Conservation (phyloP, 2,329 filamentous ascomycete genomes). For the Paradendryphiella salina region DNA sequence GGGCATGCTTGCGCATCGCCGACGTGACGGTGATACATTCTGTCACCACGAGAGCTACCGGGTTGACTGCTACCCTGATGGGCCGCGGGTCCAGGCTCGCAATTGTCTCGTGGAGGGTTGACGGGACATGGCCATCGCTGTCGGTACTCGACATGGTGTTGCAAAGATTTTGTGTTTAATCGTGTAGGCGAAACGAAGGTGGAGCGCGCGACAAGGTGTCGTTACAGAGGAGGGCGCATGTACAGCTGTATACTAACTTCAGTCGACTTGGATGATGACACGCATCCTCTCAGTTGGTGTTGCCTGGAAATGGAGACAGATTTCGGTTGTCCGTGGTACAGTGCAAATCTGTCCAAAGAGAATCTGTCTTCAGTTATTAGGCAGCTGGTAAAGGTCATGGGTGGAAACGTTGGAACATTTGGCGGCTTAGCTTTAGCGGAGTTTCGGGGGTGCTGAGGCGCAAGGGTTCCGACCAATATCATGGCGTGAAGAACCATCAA, state of each 20-base stretch:
- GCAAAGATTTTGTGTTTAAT: background rate
- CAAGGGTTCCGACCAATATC: conserved; percentile 5
- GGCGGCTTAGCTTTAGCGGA: conserved; percentile 15
- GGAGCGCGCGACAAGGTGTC: conserved; percentile 25
- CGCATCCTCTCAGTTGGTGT: conserved; percentile 30
- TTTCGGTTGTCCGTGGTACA: background rate
- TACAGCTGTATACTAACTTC: conserved; percentile 34
- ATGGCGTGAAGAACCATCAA: conserved; percentile 2
- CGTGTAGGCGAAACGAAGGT: conserved; percentile 18
- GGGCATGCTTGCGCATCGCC: conserved; percentile 95
- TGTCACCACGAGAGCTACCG: conserved; percentile 90
- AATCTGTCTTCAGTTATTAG: conserved; percentile 1
- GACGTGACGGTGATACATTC: conserved; percentile 99
- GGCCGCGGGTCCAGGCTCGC: conserved; percentile 31
- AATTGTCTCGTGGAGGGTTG: conserved; percentile 31
- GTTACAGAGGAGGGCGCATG: conserved; percentile 29
- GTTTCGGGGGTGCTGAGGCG: conserved; percentile 20
- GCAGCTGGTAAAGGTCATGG: background rate
- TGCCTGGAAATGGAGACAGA: conserved; percentile 10
- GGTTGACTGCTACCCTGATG: conserved; percentile 82
- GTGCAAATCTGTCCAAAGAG: background rate
- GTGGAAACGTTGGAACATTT: conserved; percentile 11
- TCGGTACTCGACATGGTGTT: conserved; percentile 38
- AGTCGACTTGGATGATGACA: conserved; percentile 27
- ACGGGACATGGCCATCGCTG: conserved; percentile 27